These are phyloP conservation scores for Dothistroma pini DNA, from an alignment of 2,329 filamentous ascomycete species.

Conservation along the genomic window DNA sequence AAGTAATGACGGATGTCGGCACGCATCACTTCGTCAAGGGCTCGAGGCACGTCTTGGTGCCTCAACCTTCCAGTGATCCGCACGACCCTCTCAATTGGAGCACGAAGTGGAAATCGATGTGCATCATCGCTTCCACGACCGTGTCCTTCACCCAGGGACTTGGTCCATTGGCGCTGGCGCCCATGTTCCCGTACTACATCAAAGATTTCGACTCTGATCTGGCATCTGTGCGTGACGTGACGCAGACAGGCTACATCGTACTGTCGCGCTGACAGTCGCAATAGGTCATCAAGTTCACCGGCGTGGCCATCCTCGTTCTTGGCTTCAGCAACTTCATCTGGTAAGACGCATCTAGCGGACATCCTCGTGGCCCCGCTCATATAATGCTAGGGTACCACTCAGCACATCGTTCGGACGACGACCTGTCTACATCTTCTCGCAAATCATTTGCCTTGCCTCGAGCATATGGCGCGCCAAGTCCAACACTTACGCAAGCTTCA, in stretches of 20 bases:
- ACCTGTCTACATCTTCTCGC: conserved; percentile 52
- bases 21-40: conserved; percentile 62
- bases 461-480: conserved; percentile 58
- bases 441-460: conserved; percentile 51
- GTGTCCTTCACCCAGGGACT: conserved; percentile 54
- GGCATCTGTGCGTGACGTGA: conserved; percentile 2
- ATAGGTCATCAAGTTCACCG: conserved; percentile 54
- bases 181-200: conserved; percentile 60
- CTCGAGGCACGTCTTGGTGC: conserved; percentile 47
- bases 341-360: conserved; percentile 35
- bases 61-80: conserved; percentile 48
- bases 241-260: not conserved
- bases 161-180: conserved; percentile 53
- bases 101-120: conserved; percentile 46
- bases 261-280: not conserved
- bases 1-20: conserved; percentile 60
- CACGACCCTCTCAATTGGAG: conserved; percentile 45
- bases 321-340: conserved; percentile 60
- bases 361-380: not conserved
- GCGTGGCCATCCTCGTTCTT: conserved; percentile 54
- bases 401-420: conserved; percentile 54
- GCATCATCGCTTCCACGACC: conserved; percentile 45
- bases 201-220: conserved; percentile 48
- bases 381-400: conserved; percentile 49
- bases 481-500: conserved; percentile 57